These are phyloP conservation scores for Lactarius vividus DNA, from an alignment of 768 basidiomycete genomes.

Conservation along the genomic window DNA sequence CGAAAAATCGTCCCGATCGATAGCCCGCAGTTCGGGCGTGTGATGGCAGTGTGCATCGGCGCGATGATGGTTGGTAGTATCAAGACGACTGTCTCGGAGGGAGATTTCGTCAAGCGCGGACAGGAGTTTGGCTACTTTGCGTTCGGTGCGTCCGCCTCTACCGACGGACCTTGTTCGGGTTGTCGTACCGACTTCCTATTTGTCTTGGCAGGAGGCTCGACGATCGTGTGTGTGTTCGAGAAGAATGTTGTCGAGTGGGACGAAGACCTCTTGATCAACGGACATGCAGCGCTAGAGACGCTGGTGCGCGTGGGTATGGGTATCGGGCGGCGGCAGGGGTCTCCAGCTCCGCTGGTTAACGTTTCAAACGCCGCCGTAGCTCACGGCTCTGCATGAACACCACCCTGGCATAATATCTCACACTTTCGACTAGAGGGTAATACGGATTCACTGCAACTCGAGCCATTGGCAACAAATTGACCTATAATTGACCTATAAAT, in stretches of 20 bases:
- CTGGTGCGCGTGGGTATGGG: constrained; percentile 87
- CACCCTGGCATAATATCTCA: background rate
- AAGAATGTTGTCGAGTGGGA: constrained; percentile 87
- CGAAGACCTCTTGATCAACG: constrained; percentile 83
- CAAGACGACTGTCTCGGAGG: constrained; percentile 80
- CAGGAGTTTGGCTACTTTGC: constrained; percentile 95
- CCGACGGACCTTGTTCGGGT: background rate
- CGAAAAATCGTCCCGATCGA: constrained; percentile 92
- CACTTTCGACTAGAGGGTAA: background rate
- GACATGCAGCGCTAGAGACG: constrained; percentile 84
- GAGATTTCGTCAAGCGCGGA: constrained; percentile 74
- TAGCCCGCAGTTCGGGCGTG: constrained; percentile 82
- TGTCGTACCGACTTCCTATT: background rate
- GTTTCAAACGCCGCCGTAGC: background rate
- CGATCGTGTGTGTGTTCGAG: constrained; percentile 88
- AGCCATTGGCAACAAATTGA: too few species aligned
- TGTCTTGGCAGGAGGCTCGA: constrained; percentile 68
- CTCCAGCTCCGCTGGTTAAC: constrained; percentile 7
- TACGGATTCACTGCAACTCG: too few species aligned
- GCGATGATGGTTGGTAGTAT: constrained; percentile 98
- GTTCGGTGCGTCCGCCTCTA: constrained; percentile 59
- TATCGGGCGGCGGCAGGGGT: constrained; percentile 49
- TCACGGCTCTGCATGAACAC: background rate
- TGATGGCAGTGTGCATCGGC: constrained; percentile 89
- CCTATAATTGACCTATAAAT: too few species aligned